Conservation (phyloP, 768 basidiomycete species). For the Suillus lakei region DNA sequence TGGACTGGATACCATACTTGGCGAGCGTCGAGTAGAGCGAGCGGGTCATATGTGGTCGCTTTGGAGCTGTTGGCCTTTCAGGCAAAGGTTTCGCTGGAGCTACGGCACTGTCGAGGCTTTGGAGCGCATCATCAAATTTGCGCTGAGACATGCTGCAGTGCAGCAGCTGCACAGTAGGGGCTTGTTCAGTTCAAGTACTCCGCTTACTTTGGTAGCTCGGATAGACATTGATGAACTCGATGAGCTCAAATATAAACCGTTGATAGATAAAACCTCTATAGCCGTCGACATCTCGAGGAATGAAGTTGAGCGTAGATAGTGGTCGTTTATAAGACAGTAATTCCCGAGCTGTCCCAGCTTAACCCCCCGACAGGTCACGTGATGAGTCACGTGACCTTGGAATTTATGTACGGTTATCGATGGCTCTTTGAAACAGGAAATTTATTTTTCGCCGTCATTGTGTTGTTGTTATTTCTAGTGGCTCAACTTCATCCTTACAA, state of each 20-base stretch:
- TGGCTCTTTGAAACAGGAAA: too few relatives aligned
- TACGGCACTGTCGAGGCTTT: constrained; percentile 69
- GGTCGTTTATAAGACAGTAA: not conserved
- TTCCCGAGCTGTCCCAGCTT: too few relatives aligned
- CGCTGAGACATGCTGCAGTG: constrained; percentile 55
- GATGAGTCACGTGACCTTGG: too few relatives aligned
- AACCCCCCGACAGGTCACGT: too few relatives aligned
- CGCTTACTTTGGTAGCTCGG: constrained; percentile 49
- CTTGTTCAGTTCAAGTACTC: not conserved
- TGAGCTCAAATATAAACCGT: constrained; percentile 19
- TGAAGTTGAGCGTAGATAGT: not conserved
- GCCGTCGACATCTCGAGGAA: not conserved
- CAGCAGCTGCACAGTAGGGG: not conserved
- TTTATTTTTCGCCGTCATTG: too few relatives aligned
- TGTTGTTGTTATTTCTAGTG: too few relatives aligned
- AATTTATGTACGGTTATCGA: too few relatives aligned
- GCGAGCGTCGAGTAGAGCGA: constrained; percentile 79
- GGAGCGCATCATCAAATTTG: constrained; percentile 83
- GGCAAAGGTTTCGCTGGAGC: constrained; percentile 35
- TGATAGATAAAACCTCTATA: not conserved
- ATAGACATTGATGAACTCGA: constrained; percentile 24
- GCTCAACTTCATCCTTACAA: too few relatives aligned
- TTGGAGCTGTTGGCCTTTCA: constrained; percentile 46
- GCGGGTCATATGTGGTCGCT: constrained; percentile 56
- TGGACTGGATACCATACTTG: constrained; percentile 73